Percentiles rank a stretch among this genome's conserved stretches.
Conservation (phyloP, 768 basidiomycete species). For the Pluteus cervinus region DNA sequence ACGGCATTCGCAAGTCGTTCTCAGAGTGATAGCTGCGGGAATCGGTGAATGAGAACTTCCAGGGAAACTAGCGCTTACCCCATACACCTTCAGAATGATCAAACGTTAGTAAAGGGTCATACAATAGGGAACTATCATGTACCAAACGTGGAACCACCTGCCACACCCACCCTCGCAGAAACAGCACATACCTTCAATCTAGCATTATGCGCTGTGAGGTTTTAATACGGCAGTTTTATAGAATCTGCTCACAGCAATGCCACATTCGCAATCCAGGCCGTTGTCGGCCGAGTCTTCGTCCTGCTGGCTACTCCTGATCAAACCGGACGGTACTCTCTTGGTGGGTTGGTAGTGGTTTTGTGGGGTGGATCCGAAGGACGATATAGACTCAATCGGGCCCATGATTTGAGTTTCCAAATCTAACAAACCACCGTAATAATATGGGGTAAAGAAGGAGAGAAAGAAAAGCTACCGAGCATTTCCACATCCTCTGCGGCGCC, state of each 20-base stretch:
- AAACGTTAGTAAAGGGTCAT: background rate
- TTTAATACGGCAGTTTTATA: background rate
- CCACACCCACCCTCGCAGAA: constrained; percentile 71
- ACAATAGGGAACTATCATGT: constrained; percentile 12
- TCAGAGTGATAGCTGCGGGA: constrained; percentile 52
- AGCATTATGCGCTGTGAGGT: constrained; percentile 1
- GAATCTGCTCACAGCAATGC: constrained; percentile 38
- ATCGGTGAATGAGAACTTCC: background rate
- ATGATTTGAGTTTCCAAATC: constrained; percentile 38
- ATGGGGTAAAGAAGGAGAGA: background rate
- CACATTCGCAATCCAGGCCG: constrained; percentile 53
- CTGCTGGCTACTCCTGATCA: background rate
- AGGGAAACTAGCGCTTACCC: constrained; percentile 31
- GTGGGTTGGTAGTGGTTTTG: background rate
- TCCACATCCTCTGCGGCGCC: constrained; percentile 29
- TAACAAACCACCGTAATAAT: constrained; percentile 10
- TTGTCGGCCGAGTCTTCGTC: constrained; percentile 1
- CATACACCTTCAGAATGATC: constrained; percentile 43
- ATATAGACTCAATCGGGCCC: constrained; percentile 33
- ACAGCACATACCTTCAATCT: constrained; percentile 53
- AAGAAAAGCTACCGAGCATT: constrained; percentile 36
- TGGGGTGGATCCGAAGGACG: constrained; percentile 18
- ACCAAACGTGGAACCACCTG: constrained; percentile 78
- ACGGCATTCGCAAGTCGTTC: constrained; percentile 52
- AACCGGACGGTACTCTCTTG: background rate